Percentiles rank a stretch among this genome's conserved stretches.
Conservation (phyloP, 306 rosid species). For the Mimosa bimucronata region DNA sequence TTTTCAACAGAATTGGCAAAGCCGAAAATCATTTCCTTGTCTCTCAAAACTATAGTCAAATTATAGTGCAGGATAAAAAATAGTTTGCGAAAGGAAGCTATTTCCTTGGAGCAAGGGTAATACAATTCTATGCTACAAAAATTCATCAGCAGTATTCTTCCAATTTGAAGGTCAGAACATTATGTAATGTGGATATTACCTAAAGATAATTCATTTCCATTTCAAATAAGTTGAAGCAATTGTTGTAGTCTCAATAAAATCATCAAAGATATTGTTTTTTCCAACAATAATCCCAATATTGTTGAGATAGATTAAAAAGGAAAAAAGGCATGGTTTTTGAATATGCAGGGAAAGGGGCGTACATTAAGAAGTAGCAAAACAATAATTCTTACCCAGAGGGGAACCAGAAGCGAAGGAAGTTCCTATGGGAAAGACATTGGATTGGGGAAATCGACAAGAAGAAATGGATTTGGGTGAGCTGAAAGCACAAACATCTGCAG, state of each 20-base stretch:
- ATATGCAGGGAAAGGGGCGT: background rate
- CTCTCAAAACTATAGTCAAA: background rate
- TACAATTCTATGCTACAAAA: background rate
- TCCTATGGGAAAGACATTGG: slow-evolving; percentile 37
- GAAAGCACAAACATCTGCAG: slow-evolving; percentile 58
- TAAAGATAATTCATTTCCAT: background rate
- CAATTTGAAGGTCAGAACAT: background rate
- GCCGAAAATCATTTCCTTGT: background rate
- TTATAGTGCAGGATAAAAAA: background rate
- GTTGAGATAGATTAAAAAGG: background rate
- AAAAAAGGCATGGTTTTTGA: background rate
- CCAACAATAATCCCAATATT: background rate
- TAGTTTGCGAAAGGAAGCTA: background rate
- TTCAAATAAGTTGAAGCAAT: background rate
- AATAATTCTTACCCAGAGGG: slow-evolving; percentile 58
- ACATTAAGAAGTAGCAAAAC: background rate
- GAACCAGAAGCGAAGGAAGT: slow-evolving; percentile 68
- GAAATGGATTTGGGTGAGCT: slow-evolving; percentile 43
- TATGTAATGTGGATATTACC: background rate
- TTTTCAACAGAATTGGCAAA: background rate
- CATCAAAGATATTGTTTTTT: background rate
- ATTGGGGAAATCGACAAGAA: slow-evolving; percentile 44
- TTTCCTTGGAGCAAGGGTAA: background rate
- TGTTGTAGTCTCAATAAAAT: background rate
- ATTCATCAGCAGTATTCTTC: background rate